These are phyloP conservation scores for Kurtzmaniella fragi DNA, from an alignment of 805 yeast species.

Conservation along the genomic window DNA sequence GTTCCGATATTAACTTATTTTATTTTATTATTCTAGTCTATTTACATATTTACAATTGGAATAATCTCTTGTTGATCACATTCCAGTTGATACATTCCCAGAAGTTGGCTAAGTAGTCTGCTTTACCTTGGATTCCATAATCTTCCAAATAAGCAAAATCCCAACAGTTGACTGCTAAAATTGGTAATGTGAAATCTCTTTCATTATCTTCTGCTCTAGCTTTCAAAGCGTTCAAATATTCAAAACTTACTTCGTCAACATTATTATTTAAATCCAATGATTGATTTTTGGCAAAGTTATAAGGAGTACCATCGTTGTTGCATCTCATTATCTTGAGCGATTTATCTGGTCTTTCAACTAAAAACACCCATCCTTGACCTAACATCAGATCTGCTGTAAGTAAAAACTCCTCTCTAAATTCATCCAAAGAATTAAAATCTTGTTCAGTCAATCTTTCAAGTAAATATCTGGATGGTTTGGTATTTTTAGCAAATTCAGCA, in stretches of 20 bases:
- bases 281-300: conserved; percentile 65
- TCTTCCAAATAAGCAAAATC: conserved; percentile 83
- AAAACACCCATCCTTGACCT: conserved; percentile 74
- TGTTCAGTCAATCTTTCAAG: conserved; percentile 32
- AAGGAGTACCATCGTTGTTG: conserved; percentile 77
- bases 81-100: conserved; percentile 86
- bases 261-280: conserved; percentile 72
- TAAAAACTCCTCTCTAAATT: conserved; percentile 46
- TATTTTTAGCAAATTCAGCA: conserved; percentile 22
- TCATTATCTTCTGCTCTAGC: conserved; percentile 35
- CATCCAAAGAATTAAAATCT: conserved; percentile 39
- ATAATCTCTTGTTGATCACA: conserved; percentile 51
- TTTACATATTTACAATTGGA: conserved; percentile 25
- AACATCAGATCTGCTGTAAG: conserved; percentile 45
- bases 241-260: conserved; percentile 50
- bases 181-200: conserved; percentile 64
- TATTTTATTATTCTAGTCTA: neutral
- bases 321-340: conserved; percentile 48
- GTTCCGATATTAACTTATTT: no score
- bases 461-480: conserved; percentile 34
- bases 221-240: conserved; percentile 38
- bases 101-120: conserved; percentile 64
- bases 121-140: conserved; percentile 75
- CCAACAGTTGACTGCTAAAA: conserved; percentile 81
- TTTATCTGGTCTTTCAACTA: conserved; percentile 64